A percentile compares a stretch with the other conserved stretches of the same genome.
These are phyloP conservation scores for Pisolithus orientalis DNA, from an alignment of 768 basidiomycete species.

Conservation along the genomic window DNA sequence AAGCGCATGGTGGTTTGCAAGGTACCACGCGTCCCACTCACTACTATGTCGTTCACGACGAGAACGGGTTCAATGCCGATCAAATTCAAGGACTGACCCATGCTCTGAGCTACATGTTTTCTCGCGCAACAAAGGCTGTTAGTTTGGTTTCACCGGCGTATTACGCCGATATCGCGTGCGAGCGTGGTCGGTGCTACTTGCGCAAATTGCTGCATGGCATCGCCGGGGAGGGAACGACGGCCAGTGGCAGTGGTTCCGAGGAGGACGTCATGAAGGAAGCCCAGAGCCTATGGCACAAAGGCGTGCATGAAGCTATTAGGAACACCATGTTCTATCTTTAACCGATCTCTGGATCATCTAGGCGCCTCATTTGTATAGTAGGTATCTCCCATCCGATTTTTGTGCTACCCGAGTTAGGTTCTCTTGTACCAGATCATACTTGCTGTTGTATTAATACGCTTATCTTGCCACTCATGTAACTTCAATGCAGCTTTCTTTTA, in stretches of 20 bases:
- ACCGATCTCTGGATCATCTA: conserved; percentile 5
- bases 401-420: not conserved
- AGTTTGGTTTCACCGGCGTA: conserved; percentile 32
- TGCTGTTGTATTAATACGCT: too few relatives aligned
- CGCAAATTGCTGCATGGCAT: conserved; percentile 41
- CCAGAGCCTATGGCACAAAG: conserved; percentile 44
- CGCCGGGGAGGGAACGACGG: conserved; percentile 19
- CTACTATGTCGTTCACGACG: conserved; percentile 51
- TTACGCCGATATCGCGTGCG: conserved; percentile 45
- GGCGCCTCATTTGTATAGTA: not conserved
- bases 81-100: conserved; percentile 51
- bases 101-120: conserved; percentile 49
- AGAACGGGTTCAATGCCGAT: conserved; percentile 44
- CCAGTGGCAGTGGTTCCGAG: conserved; percentile 35
- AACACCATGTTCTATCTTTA: conserved; percentile 78
- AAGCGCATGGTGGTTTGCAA: conserved; percentile 41
- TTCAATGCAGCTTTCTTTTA: not conserved
- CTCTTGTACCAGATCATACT: too few relatives aligned
- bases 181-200: conserved; percentile 48
- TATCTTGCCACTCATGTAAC: not conserved
- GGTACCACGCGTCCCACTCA: conserved; percentile 48
- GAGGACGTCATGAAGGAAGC: conserved; percentile 53
- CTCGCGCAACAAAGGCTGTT: conserved; percentile 48
- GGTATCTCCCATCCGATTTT: not conserved
- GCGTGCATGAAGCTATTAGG: conserved; percentile 49